phyloP scores from a whole-genome alignment of 2,329 filamentous ascomycete genomes.

The Penicillium aurantiogriseum region DNA sequence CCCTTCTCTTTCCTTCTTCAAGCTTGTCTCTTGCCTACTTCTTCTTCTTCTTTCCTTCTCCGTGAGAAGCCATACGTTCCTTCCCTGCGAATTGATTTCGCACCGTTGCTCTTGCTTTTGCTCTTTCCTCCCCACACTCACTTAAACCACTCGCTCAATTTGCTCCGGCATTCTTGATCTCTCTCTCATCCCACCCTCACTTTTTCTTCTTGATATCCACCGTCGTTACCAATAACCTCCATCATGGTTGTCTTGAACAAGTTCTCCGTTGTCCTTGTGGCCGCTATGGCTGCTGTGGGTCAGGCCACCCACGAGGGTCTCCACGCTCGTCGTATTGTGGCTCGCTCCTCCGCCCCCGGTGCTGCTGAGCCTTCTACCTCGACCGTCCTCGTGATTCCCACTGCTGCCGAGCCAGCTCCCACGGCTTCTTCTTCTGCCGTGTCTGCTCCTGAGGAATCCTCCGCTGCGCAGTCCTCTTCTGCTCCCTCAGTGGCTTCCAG shows the following conservation, averaged over 20 bases:
- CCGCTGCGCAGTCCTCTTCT: conserved; percentile 8
- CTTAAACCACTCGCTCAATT: neutral
- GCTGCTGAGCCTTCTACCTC: conserved; percentile 16
- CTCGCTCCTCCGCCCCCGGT: conserved; percentile 16
- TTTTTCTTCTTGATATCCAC: conserved; percentile 7
- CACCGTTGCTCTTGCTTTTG: conserved; percentile 11
- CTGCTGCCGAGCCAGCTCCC: conserved; percentile 7
- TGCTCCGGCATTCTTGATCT: neutral
- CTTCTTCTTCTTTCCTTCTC: conserved; percentile 6
- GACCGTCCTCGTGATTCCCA: conserved; percentile 24
- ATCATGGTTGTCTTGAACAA: conserved; percentile 41
- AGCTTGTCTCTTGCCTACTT: conserved; percentile 6
- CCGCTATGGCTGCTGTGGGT: conserved; percentile 35
- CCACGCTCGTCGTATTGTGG: conserved; percentile 25
- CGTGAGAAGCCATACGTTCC: conserved; percentile 15
- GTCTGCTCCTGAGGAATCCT: conserved; percentile 4
- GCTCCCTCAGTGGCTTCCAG: conserved; percentile 8
- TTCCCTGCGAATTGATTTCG: conserved; percentile 41
- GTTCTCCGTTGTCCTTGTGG: conserved; percentile 36
- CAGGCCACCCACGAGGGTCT: conserved; percentile 33
- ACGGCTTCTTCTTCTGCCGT: neutral
- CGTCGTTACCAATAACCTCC: conserved; percentile 13
- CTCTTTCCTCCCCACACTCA: conserved; percentile 7
- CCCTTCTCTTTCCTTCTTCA: conserved; percentile 19
- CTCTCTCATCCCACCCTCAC: conserved; percentile 9